Evolutionary conservation across 2,329 filamentous ascomycete species (phyloP).

Genomic region (Ambrosiella xylebori): DNA sequence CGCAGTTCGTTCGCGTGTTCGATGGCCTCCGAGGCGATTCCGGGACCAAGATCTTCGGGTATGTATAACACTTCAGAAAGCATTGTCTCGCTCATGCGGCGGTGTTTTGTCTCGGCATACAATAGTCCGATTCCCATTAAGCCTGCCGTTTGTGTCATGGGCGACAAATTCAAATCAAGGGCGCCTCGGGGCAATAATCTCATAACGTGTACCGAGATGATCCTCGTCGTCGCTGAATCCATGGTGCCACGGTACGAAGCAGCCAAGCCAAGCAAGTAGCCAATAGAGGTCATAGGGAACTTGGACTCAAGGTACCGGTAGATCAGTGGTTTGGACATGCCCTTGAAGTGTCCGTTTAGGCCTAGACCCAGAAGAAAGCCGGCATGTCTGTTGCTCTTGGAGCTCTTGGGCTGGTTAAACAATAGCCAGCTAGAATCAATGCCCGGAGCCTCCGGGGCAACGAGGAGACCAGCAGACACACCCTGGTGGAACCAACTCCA

Average conservation of each 20-base stretch:
- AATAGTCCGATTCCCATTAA: constrained; percentile 93
- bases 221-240: constrained; percentile 84
- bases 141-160: constrained; percentile 83
- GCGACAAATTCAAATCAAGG: constrained; percentile 83
- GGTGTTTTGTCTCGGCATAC: constrained; percentile 89
- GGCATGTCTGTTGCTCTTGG: constrained; percentile 89
- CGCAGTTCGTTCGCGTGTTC: constrained; percentile 74
- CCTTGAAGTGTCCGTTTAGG: constrained; percentile 85
- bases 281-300: constrained; percentile 97
- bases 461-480: constrained; percentile 78
- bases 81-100: constrained; percentile 98
- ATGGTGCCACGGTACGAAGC: constrained; percentile 93
- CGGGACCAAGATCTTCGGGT: neutral
- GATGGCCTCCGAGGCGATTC: constrained; percentile 29
- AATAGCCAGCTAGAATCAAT: constrained; percentile 98
- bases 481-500: constrained; percentile 99
- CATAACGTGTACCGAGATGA: constrained; percentile 90
- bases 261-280: constrained; percentile 76
- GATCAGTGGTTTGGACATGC: constrained; percentile 90
- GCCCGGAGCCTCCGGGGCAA: constrained; percentile 74
- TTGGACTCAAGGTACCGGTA: constrained; percentile 99
- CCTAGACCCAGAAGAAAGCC: constrained; percentile 83
- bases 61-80: constrained; percentile 88
- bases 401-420: constrained; percentile 82
- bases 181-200: constrained; percentile 83